These are phyloP conservation scores for Diutina sp. DNA, from an alignment of 1,139 yeast species.

Conservation along the genomic window DNA sequence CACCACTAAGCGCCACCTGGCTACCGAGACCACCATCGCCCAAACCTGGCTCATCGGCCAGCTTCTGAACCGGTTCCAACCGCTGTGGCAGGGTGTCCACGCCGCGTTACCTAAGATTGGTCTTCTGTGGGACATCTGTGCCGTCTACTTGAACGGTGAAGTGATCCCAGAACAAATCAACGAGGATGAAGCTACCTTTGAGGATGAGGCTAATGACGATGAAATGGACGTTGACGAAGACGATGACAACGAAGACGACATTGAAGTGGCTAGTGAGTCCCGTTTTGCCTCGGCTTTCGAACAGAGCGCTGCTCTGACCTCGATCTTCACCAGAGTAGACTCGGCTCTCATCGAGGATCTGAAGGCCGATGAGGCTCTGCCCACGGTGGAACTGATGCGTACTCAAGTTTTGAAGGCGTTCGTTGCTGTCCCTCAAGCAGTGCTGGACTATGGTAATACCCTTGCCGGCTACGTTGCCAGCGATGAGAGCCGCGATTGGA, in stretches of 20 bases:
- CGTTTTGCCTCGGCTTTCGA: not conserved
- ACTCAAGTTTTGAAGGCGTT: not conserved
- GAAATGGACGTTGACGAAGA: not conserved
- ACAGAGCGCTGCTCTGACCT: not conserved
- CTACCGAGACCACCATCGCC: not conserved
- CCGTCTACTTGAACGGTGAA: not conserved
- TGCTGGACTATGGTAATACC: not conserved
- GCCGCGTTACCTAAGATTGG: conserved; percentile 42
- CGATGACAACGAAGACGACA: not conserved
- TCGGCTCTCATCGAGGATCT: not conserved
- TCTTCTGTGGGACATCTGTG: conserved; percentile 15
- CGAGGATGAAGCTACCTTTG: not conserved
- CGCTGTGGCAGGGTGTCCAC: conserved; percentile 68
- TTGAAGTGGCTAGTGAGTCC: not conserved
- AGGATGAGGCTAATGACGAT: not conserved
- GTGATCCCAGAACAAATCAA: not conserved
- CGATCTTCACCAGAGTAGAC: not conserved
- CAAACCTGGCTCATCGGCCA: conserved; percentile 10
- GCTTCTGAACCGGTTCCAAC: conserved; percentile 66
- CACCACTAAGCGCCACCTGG: not conserved
- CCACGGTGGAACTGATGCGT: not conserved
- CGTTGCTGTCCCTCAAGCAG: not conserved
- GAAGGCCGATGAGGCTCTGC: not conserved
- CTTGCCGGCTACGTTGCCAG: not conserved
- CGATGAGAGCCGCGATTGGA: not conserved